Conservation (phyloP, 805 yeast genomes). For the Candida silvatica region DNA sequence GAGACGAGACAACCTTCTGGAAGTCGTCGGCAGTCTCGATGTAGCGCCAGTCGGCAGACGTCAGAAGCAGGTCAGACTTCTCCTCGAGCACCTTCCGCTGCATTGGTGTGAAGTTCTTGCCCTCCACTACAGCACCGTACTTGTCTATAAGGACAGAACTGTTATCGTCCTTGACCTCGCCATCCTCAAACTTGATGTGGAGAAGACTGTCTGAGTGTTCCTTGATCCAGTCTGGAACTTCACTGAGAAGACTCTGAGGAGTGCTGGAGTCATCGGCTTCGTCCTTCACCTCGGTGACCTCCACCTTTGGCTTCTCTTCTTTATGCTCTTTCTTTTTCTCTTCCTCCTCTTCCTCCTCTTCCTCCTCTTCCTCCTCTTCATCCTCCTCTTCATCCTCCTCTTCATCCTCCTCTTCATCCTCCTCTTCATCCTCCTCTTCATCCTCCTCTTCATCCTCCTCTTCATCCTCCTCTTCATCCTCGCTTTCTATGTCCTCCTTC, state of each 20-base stretch:
- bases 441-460: slow-evolving; percentile 3
- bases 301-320: slow-evolving; percentile 2
- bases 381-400: neutral
- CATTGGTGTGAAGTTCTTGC: slow-evolving; percentile 22
- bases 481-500: slow-evolving; percentile 2
- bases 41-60: slow-evolving; percentile 58
- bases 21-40: slow-evolving; percentile 56
- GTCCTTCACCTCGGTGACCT: no score
- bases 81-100: slow-evolving; percentile 68
- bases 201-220: neutral
- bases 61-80: slow-evolving; percentile 43
- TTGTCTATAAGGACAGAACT: slow-evolving; percentile 25
- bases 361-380: neutral
- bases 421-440: neutral
- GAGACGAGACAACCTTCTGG: slow-evolving; percentile 49
- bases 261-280: no score
- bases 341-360: neutral
- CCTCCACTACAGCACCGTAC: slow-evolving; percentile 27
- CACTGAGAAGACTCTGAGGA: no score
- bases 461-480: slow-evolving; percentile 2
- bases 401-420: slow-evolving; percentile 1
- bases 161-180: slow-evolving; percentile 14
- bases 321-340: slow-evolving; percentile 1
- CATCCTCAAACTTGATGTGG: slow-evolving; percentile 20
- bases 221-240: no score